phyloP scores from a whole-genome alignment of 2,329 filamentous ascomycete species.

The Pseudofabraea citricarpa region DNA sequence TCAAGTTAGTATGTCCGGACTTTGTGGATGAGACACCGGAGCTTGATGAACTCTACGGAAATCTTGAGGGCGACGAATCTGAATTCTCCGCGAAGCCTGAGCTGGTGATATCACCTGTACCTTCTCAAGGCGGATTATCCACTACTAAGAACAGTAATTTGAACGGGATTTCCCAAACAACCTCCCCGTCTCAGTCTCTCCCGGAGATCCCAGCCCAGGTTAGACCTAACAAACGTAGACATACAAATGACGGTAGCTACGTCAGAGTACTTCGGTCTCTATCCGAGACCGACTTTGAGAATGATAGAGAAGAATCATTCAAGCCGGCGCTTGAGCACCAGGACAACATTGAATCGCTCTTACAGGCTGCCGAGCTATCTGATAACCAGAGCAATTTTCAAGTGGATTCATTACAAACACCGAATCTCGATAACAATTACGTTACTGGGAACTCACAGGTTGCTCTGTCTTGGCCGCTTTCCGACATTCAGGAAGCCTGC shows the following conservation, averaged over 20 bases:
- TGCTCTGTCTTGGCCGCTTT: no score
- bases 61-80: no score
- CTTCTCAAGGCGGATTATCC: neutral
- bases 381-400: neutral
- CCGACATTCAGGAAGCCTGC: neutral
- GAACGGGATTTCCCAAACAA: no score
- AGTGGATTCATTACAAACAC: no score
- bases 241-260: neutral
- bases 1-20: constrained; percentile 14
- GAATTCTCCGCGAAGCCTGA: neutral
- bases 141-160: no score
- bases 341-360: neutral
- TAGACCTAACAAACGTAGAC: neutral
- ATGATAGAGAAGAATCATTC: neutral
- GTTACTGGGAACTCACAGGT: no score
- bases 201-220: neutral
- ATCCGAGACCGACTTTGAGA: neutral
- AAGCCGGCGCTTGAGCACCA: neutral
- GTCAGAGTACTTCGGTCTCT: no score
- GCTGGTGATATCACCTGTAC: neutral
- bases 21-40: constrained; percentile 17
- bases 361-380: neutral
- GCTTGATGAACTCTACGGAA: constrained; percentile 15
- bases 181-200: neutral
- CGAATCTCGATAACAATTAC: no score